These are phyloP conservation scores for Petunia hybrid DNA, from an alignment of 305 asterid genomes.

Conservation along the genomic window DNA sequence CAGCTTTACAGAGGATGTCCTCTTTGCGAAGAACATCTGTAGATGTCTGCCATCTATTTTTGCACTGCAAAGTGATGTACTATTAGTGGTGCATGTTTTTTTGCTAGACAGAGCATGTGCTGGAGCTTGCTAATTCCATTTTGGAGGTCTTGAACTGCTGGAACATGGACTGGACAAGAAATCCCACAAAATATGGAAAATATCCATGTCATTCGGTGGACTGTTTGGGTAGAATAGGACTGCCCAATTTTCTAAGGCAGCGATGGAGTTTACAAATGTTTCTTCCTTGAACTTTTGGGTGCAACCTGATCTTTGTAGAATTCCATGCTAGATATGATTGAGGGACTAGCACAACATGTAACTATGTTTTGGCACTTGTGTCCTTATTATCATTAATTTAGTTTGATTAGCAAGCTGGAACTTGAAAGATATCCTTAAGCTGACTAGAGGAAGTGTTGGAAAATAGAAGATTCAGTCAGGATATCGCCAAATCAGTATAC, in stretches of 20 bases:
- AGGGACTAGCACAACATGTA: no score
- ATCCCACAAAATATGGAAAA: constrained; percentile 4
- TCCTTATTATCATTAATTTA: no score
- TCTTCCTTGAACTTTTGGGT: no score
- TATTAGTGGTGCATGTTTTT: neutral
- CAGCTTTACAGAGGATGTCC: neutral
- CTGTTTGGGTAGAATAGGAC: neutral
- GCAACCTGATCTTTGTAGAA: no score
- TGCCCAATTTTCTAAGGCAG: no score
- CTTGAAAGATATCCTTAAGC: constrained; percentile 1
- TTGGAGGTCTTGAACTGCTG: constrained; percentile 13
- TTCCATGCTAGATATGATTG: no score
- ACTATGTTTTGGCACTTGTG: no score
- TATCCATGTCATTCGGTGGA: neutral
- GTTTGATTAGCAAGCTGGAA: constrained; percentile 14
- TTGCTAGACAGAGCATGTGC: neutral
- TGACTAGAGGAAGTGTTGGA: constrained; percentile 10
- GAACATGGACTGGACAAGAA: constrained; percentile 20
- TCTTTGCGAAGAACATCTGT: constrained; percentile 2
- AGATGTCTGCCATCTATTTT: neutral
- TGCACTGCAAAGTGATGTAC: neutral
- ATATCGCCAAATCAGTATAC: neutral
- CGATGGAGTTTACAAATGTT: no score
- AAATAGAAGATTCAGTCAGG: neutral
- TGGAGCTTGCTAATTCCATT: neutral